Evolutionary conservation across 768 basidiomycete species (phyloP).

Genomic region (Lepiota brunneoincarnata): DNA sequence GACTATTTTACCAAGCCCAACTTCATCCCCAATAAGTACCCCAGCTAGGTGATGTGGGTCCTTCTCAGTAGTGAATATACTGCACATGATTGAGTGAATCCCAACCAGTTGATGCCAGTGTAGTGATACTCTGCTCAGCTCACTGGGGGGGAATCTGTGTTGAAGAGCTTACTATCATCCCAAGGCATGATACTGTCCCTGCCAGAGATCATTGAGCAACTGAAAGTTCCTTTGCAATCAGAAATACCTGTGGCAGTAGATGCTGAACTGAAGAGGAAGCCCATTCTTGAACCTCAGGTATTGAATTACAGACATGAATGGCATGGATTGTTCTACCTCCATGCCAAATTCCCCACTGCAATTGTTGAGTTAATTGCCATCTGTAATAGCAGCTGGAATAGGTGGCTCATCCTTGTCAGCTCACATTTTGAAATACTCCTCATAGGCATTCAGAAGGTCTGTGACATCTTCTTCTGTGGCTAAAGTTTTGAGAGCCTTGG

Average conservation of each 20-base stretch:
- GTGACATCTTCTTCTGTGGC: slow-evolving; percentile 2
- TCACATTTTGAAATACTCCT: not conserved
- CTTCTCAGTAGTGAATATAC: slow-evolving; percentile 5
- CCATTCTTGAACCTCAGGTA: not conserved
- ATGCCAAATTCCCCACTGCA: not conserved
- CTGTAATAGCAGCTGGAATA: not conserved
- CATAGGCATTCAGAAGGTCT: not conserved
- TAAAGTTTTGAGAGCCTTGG: not conserved
- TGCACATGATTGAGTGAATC: slow-evolving; percentile 14
- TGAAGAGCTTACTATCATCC: not conserved
- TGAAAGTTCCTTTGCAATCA: not conserved
- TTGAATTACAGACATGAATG: not conserved
- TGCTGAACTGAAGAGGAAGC: not conserved
- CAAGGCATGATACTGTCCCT: slow-evolving; percentile 10
- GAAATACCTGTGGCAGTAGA: not conserved
- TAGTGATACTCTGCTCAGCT: not conserved
- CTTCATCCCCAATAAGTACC: slow-evolving; percentile 21
- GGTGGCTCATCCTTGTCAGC: not conserved
- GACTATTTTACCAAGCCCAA: slow-evolving; percentile 30
- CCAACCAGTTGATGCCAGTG: slow-evolving; percentile 24
- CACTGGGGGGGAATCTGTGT: not conserved
- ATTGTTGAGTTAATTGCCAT: not conserved
- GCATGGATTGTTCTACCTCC: not conserved
- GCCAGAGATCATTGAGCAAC: not conserved
- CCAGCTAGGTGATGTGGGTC: slow-evolving; percentile 4